A percentile compares a stretch with the other conserved stretches of the same genome.
Conservation (phyloP, 805 yeast species). For the Myxozyma neglecta region DNA sequence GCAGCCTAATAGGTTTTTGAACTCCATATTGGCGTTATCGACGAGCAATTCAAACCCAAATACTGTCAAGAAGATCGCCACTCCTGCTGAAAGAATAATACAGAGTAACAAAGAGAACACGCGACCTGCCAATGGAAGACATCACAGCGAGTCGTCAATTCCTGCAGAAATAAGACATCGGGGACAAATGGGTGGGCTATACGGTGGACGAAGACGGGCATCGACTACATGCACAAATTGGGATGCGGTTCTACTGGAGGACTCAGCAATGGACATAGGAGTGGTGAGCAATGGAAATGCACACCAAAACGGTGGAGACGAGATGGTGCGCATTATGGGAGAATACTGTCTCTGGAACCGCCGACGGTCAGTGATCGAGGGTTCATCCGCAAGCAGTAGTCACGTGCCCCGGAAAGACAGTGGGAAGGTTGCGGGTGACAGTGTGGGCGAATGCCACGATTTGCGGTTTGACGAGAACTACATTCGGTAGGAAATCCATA, state of each 20-base stretch:
- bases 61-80: not conserved
- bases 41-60: not conserved
- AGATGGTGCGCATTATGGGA: constrained; percentile 11
- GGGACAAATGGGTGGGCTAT: not conserved
- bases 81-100: not conserved
- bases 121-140: not conserved
- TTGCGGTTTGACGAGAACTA: constrained; percentile 7
- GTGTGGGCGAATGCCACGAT: not conserved
- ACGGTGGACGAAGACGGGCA: not conserved
- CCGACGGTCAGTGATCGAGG: not conserved
- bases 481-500: not conserved
- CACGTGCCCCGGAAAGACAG: not conserved
- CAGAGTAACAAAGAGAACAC: not conserved
- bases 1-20: constrained; percentile 3
- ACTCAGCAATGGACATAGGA: constrained; percentile 9
- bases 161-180: not conserved
- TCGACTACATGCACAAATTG: not conserved
- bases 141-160: not conserved
- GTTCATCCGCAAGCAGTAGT: not conserved
- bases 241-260: constrained; percentile 6
- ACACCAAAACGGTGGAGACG: not conserved
- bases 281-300: not conserved
- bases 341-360: constrained; percentile 7
- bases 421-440: not conserved
- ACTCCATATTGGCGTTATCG: not conserved